Conservation (phyloP, 108 stramenopile genomes). For the Chaetoceros muelleri region DNA sequence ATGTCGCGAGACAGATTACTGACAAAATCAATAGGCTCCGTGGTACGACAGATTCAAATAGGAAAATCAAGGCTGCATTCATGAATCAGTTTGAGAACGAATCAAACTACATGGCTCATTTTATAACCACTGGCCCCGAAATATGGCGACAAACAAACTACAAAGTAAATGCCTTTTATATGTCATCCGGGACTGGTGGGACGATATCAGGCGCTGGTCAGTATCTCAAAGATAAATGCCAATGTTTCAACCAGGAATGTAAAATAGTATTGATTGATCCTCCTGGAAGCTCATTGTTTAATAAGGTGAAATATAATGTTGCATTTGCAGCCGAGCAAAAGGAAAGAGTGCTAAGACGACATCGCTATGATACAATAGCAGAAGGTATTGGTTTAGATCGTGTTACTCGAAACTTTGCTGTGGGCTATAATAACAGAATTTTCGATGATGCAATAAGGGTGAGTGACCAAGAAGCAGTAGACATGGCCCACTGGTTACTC, state of each 20-base stretch:
- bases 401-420: constrained; percentile 80
- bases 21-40: constrained; percentile 3
- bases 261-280: constrained; percentile 85
- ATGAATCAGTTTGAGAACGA: constrained; percentile 95
- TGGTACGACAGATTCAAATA: constrained; percentile 12
- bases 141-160: constrained; percentile 48
- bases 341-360: constrained; percentile 65
- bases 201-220: constrained; percentile 86
- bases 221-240: constrained; percentile 61
- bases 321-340: constrained; percentile 80
- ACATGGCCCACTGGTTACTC: constrained; percentile 90
- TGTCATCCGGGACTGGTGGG: constrained; percentile 95
- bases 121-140: constrained; percentile 81
- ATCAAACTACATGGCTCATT: constrained; percentile 81
- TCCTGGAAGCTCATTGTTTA: constrained; percentile 80
- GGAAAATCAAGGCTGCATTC: constrained; percentile 62
- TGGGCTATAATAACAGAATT: constrained; percentile 34
- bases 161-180: constrained; percentile 84
- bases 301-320: constrained; percentile 84
- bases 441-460: constrained; percentile 61
- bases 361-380: constrained; percentile 93
- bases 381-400: constrained; percentile 97
- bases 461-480: constrained; percentile 85
- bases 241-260: constrained; percentile 10
- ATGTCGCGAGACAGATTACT: constrained; percentile 53